Conservation (phyloP, 305 asterid genomes). For the Rubia occidens region DNA sequence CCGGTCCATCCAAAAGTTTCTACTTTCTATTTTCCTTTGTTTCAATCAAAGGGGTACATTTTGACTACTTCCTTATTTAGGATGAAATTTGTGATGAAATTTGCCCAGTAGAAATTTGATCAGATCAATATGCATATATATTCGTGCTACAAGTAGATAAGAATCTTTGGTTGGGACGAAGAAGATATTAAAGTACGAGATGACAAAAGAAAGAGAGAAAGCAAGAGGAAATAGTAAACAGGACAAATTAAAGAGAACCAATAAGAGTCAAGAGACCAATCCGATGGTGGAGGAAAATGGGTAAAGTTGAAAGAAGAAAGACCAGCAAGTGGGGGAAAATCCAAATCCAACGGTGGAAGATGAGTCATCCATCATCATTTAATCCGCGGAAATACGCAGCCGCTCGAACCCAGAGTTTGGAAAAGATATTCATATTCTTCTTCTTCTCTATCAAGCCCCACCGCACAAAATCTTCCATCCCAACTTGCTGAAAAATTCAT, state of each 20-base stretch:
- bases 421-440: conserved; percentile 10
- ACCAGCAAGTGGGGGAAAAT: neutral
- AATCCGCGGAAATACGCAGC: conserved; percentile 53
- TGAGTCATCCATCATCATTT: neutral
- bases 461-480: neutral
- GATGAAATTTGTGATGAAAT: too few species aligned
- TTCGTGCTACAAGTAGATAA: too few species aligned
- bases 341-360: conserved; percentile 5
- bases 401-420: conserved; percentile 60
- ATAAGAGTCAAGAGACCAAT: neutral
- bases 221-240: too few species aligned
- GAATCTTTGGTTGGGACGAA: too few species aligned
- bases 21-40: too few species aligned
- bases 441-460: neutral
- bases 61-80: too few species aligned
- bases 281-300: neutral
- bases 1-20: too few species aligned
- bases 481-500: neutral
- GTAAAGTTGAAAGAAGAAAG: neutral
- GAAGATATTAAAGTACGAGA: too few species aligned
- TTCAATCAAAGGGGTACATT: too few species aligned
- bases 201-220: too few species aligned
- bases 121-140: too few species aligned
- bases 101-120: too few species aligned
- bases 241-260: neutral